A percentile compares a stretch with the other conserved stretches of the same genome.
Conservation (phyloP, 257 asterid genomes). For the Solanum dulcamara region DNA sequence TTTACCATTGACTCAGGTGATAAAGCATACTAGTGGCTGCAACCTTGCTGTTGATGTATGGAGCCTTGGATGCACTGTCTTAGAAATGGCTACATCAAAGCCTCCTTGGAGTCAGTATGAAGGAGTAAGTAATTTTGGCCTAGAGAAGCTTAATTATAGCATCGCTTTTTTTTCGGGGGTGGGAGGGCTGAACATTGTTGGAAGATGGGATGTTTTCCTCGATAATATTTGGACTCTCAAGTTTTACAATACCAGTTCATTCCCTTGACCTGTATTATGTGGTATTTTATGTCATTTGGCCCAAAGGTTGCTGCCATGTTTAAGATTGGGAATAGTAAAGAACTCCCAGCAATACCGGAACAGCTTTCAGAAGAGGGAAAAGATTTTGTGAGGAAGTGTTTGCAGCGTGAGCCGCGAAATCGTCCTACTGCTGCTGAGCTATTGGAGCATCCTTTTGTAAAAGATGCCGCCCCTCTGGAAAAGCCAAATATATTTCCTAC, state of each 20-base stretch:
- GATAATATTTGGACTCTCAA: not conserved
- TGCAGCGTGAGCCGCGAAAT: conserved; percentile 75
- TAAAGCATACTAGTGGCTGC: conserved; percentile 79
- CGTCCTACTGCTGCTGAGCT: conserved; percentile 71
- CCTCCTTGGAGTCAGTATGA: conserved; percentile 99
- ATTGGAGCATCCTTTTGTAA: conserved; percentile 76
- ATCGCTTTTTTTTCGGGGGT: not conserved
- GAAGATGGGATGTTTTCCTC: not conserved
- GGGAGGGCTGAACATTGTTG: not conserved
- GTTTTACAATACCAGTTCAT: not conserved
- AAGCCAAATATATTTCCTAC: conserved; percentile 27
- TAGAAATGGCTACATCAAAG: conserved; percentile 96
- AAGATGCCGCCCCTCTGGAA: conserved; percentile 47
- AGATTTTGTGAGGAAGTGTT: conserved; percentile 62
- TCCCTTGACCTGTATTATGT: conserved; percentile 6
- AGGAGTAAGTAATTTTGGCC: conserved; percentile 55
- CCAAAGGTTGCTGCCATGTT: conserved; percentile 91
- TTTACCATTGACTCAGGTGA: conserved; percentile 30
- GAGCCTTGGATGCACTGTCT: conserved; percentile 99
- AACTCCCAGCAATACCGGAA: conserved; percentile 77
- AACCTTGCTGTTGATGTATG: conserved; percentile 97
- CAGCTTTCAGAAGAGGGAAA: conserved; percentile 71
- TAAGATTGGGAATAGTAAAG: conserved; percentile 94
- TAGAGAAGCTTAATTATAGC: not conserved
- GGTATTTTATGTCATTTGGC: conserved; percentile 3